Conservation (phyloP, 228 moss, liverwort and hornwort genomes). For the Sphagnum fallax region DNA sequence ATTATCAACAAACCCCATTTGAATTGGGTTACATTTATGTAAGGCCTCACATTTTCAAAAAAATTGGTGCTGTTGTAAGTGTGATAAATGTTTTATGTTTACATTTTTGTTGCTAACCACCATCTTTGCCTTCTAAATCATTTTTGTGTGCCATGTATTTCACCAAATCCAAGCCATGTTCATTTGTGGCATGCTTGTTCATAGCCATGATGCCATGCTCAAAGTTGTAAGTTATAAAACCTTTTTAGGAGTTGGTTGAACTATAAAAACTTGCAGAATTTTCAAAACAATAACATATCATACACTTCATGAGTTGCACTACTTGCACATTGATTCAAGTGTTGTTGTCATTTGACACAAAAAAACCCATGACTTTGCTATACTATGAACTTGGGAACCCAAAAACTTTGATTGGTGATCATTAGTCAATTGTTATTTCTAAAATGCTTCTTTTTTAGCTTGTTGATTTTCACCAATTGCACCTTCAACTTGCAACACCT, state of each 20-base stretch:
- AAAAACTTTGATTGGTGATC: not conserved
- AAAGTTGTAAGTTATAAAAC: not conserved
- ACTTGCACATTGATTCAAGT: not conserved
- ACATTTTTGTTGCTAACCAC: not conserved
- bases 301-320: not conserved
- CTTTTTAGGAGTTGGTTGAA: not conserved
- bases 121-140: not conserved
- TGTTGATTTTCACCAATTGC: not conserved
- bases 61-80: not conserved
- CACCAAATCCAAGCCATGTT: not conserved
- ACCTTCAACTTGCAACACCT: not conserved
- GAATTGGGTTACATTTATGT: not conserved
- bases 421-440: not conserved
- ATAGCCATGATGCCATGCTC: not conserved
- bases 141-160: not conserved
- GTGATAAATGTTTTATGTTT: not conserved
- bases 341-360: not conserved
- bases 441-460: not conserved
- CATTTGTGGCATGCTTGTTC: constrained; percentile 2
- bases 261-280: not conserved
- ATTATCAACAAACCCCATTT: not conserved
- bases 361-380: not conserved
- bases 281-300: not conserved
- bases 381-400: not conserved
- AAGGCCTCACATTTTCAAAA: not conserved